These are phyloP conservation scores for Phytophthora syringae DNA, from an alignment of 352 stramenopile species.

Conservation along the genomic window DNA sequence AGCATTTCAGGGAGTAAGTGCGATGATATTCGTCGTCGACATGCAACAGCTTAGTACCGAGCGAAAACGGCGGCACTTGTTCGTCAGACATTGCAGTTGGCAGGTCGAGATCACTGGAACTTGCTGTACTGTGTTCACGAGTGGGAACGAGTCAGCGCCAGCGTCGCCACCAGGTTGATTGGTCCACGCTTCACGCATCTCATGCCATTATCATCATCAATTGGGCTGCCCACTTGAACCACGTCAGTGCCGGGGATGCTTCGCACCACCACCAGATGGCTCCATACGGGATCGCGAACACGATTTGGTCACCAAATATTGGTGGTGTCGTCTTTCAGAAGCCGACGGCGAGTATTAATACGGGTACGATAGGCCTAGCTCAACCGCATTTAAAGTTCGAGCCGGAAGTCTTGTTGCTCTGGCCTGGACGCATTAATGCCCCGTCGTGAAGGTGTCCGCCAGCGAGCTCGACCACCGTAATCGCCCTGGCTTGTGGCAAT, in stretches of 20 bases:
- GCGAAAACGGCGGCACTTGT: constrained; percentile 44
- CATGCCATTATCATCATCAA: constrained; percentile 17
- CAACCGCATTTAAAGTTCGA: too few relatives aligned
- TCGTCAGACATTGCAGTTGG: constrained; percentile 34
- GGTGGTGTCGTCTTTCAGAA: too few relatives aligned
- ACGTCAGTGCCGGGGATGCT: constrained; percentile 35
- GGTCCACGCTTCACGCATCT: constrained; percentile 18
- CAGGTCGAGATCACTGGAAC: constrained; percentile 5
- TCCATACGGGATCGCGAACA: too few relatives aligned
- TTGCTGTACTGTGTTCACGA: constrained; percentile 31
- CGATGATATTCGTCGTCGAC: not conserved
- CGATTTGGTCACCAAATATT: too few relatives aligned
- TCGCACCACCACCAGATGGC: constrained; percentile 23
- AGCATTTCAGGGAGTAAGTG: not conserved
- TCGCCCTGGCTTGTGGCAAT: constrained; percentile 26
- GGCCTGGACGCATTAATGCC: too few relatives aligned
- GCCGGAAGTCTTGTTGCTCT: too few relatives aligned
- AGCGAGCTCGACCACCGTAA: not conserved
- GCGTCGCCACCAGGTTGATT: constrained; percentile 15
- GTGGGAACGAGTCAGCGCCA: constrained; percentile 14
- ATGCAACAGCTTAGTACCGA: constrained; percentile 22
- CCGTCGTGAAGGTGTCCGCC: too few relatives aligned
- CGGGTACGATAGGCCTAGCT: too few relatives aligned
- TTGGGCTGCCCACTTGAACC: constrained; percentile 6
- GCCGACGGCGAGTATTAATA: not conserved